Evolutionary conservation across 257 asterid genomes (phyloP).

Genomic region (Solanum virginianum): DNA sequence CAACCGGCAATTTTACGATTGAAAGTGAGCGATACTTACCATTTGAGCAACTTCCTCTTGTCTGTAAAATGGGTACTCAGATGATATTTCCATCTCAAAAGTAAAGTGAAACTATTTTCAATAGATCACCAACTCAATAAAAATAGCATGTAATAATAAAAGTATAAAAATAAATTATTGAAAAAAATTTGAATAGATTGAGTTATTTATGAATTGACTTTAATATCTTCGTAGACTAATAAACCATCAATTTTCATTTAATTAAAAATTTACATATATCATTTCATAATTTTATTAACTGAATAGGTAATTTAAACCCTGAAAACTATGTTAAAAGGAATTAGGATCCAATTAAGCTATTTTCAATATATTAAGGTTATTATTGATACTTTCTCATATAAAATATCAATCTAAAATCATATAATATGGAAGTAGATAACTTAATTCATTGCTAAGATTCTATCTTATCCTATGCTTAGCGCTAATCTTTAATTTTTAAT

Average conservation of each 20-base stretch:
- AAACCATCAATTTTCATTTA: background rate
- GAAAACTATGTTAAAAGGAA: background rate
- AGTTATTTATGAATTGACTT: background rate
- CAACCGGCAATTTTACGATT: accelerated
- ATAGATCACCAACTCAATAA: no score
- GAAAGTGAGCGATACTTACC: no score
- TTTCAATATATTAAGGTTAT: background rate
- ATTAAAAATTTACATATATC: background rate
- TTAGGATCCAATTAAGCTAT: background rate
- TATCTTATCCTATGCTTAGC: background rate
- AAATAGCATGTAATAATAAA: no score
- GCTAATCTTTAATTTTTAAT: background rate
- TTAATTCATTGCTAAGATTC: background rate
- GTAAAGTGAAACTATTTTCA: no score
- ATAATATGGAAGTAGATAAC: background rate
- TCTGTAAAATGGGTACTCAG: no score
- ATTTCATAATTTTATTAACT: background rate
- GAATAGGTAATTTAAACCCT: background rate
- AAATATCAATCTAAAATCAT: background rate
- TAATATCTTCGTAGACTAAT: background rate
- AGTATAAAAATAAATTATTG: no score
- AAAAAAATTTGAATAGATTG: background rate
- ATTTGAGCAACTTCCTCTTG: no score
- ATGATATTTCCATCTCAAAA: no score
- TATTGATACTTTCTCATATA: background rate